Base-by-base conservation (phyloP, 805 yeast genomes). In the Candida golubevii region DNA sequence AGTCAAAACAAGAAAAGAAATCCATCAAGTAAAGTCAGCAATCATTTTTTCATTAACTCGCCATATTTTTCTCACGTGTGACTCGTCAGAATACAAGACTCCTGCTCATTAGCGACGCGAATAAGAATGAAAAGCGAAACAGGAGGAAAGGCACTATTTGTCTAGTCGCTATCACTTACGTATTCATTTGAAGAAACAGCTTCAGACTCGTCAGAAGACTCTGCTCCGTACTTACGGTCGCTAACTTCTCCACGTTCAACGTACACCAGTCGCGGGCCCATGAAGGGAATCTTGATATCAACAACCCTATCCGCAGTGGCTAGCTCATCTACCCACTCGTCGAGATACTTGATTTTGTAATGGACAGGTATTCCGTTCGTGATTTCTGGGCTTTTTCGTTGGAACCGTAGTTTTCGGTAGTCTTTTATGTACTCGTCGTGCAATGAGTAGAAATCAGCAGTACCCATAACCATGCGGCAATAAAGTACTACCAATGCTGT, bases 261-360 rank as follows among this genome's bases (percentile, higher is more conserved):
- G 39, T 76, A 60, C 2, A 53, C 58, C 14, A 56, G 55, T 34
- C 83, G 57, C 3, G 62, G 63, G 4, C 61, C 61, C 58, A 88
- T 49, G 51, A 88, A 50, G 0, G 96, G 96, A 38, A 91, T 58
- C 2, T 86, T 79, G 41, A 89, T 66, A 38, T 87, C 97, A 53
- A 85, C 77, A 15, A 85, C 83, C 47, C 88, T 72, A 33, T 77
- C 78, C 31, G 75, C 69, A 1, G 58, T 67, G 26, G 84, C 60
- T 38, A 91, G 59, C 34, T 66, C 64, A 54, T 91, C 96, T 0
- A 80, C 75, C 57, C 83, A 77, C 57, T 83, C 91, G 61, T 91
- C 98, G 66, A 91, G 72, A 56, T 79, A 75, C 6, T 55, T 55
- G 15, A 69, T 29, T 18, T 69, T 65, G 42, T 80, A 61, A 30